Evolutionary conservation across 2,329 filamentous ascomycete genomes (phyloP), one percentile per base, ranked within the genome.

Genomic region (Diaporthe destruens): DNA sequence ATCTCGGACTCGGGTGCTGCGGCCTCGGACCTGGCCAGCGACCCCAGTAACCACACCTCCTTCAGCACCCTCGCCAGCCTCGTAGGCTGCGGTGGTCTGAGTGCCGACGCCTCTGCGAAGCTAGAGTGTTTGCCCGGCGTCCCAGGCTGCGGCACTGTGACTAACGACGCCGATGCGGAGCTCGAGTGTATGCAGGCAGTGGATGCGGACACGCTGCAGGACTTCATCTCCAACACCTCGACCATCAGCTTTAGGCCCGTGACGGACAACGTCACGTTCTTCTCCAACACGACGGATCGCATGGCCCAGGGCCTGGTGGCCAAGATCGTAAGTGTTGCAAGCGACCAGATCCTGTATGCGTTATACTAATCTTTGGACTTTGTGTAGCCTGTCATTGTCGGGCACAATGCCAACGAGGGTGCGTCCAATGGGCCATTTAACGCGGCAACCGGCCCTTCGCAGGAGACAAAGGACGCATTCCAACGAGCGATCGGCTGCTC

Each of bases 71-170:
- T 85, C 71, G 82, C 84, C 8, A 78, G 78, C 57, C 78, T 81
- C 8, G 78, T 84, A 0, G 78, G 80, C 0, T 80, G 80, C 36
- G 79, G 84, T 4, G 81, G 80, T 14, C 82, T 82, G 54, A 78
- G 77, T 0, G 55, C 32, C 8, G 25, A 54, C 18, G 76, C 80
- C 0, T 63, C 76, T 4, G 73, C 77, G 8, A 81, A 84, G 54
- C 73, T 85, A 8, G 76, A 77, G 44, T 85, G 84, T 63, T 82
- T 85, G 79, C 80, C n/a, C n/a, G n/a, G n/a, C n/a, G n/a, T n/a
- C n/a, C n/a, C n/a, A n/a, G n/a, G n/a, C n/a, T n/a, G n/a, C n/a
- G n/a, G n/a, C n/a, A n/a, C n/a, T n/a, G n/a, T n/a, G n/a, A 78
- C 77, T 0, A 47, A 42, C 8, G 25, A 54, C 18, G 76, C 80